Base-by-base conservation (phyloP, 2,329 filamentous ascomycete species). In the Fusarium chuoi region DNA sequence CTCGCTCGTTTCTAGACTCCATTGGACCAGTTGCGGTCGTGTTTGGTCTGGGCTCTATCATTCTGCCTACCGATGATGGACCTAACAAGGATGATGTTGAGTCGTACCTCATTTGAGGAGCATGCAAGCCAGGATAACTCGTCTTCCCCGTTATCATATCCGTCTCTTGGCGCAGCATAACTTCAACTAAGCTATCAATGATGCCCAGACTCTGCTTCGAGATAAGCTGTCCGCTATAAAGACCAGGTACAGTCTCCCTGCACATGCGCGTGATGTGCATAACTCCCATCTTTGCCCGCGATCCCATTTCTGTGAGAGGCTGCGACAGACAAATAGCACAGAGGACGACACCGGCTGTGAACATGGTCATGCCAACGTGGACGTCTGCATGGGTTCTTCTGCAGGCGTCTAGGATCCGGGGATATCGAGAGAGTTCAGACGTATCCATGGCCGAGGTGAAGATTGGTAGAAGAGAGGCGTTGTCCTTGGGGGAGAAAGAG, bases 401-500 rank as follows among this genome's bases (percentile, higher is more conserved):
- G 10, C 35, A 55, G 0, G 35, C 35, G 2, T 55, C 51, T 10
- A 55, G 4, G 6, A 55, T 30, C 0, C 2, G 20, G 2, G 51
- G 51, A 18, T 55, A 6, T 0, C 8, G 35, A 3, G 11, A 55
- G 1, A 55, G 20, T 0, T 41, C 35, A 0, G 35, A 41, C 4
- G 51, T 55, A 4, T 55, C 24, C 14, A n/a, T 41, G 3, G 35
- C 51, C 8, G 35, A 55, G 0, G 20, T 14, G 11, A 55, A 55
- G 7, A 55, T 30, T 1, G 18, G 35, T 2, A n/a, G 11, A 0
- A 55, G 24, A n/a, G 51, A 54, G 0, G 35, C 3, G 0, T 3
- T 12, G 18, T 0, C 28, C 0, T 26, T 54, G 0, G 9, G 3
- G 0, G 33, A 17, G 4, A 18, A 18, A 8, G 11, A 3, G 11